Conservation (phyloP, 2,329 filamentous ascomycete species). For the Botrytis medusae region DNA sequence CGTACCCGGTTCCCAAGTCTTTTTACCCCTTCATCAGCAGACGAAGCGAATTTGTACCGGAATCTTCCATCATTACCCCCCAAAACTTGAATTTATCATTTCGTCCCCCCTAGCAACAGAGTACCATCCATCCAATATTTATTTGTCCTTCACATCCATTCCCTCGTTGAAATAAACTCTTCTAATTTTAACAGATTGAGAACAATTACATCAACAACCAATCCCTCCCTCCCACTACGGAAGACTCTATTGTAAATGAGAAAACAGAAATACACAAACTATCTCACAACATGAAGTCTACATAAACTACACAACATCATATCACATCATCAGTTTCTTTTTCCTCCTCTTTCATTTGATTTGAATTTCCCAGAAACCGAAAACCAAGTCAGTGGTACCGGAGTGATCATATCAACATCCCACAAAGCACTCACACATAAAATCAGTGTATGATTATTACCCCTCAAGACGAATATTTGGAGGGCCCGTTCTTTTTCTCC, state of each 20-base stretch:
- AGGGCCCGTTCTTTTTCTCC: slow-evolving; percentile 3
- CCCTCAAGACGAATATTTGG: background rate
- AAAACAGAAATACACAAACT: background rate
- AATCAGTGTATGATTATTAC: background rate
- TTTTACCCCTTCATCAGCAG: slow-evolving; percentile 21
- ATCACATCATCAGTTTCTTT: background rate
- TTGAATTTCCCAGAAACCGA: slow-evolving; percentile 9
- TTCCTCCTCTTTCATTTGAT: slow-evolving; percentile 1
- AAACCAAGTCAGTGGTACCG: slow-evolving; percentile 21
- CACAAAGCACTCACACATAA: background rate
- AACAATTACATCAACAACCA: slow-evolving; percentile 1
- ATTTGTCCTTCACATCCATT: background rate
- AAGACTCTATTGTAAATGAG: background rate
- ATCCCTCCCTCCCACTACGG: background rate
- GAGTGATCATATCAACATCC: background rate
- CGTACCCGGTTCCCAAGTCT: background rate
- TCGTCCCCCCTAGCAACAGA: slow-evolving; percentile 15
- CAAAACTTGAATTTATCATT: background rate
- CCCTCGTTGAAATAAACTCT: background rate
- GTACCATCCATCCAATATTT: slow-evolving; percentile 18
- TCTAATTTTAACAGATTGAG: background rate
- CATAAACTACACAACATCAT: slow-evolving; percentile 17
- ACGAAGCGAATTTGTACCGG: slow-evolving; percentile 12
- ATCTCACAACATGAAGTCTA: slow-evolving; percentile 13
- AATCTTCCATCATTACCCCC: slow-evolving; percentile 5